Percentiles rank a stretch among this genome's conserved stretches.
Conservation (phyloP, 2,329 filamentous ascomycete genomes). For the Phoma sp. region DNA sequence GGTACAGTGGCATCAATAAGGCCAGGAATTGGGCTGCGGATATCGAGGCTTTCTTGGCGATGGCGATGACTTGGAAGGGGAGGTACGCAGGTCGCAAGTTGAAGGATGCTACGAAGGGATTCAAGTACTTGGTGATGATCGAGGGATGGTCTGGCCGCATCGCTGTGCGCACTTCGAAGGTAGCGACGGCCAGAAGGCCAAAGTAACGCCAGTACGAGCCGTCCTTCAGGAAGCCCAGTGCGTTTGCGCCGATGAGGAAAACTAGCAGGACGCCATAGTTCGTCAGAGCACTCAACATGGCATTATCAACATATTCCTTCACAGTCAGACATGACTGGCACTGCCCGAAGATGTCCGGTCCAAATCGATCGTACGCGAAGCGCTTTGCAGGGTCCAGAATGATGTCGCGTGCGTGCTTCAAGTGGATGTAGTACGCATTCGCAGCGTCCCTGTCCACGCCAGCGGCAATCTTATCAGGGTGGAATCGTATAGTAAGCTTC, state of each 20-base stretch:
- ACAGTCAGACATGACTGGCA: slow-evolving; percentile 68
- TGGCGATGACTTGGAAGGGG: slow-evolving; percentile 81
- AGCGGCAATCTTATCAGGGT: slow-evolving; percentile 79
- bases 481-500: slow-evolving; percentile 66
- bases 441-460: slow-evolving; percentile 38
- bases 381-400: slow-evolving; percentile 82
- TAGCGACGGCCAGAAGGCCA: slow-evolving; percentile 61
- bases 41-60: slow-evolving; percentile 78
- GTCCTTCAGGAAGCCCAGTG: slow-evolving; percentile 44
- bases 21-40: slow-evolving; percentile 61
- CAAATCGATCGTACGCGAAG: slow-evolving; percentile 81
- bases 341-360: slow-evolving; percentile 68
- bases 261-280: slow-evolving; percentile 41
- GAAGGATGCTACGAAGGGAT: slow-evolving; percentile 55
- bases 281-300: slow-evolving; percentile 54
- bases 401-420: slow-evolving; percentile 86
- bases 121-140: slow-evolving; percentile 56
- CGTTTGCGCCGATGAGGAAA: slow-evolving; percentile 42
- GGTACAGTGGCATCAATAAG: slow-evolving; percentile 46
- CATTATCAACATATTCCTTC: slow-evolving; percentile 75
- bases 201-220: slow-evolving; percentile 57
- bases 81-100: slow-evolving; percentile 68
- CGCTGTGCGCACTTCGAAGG: slow-evolving; percentile 65
- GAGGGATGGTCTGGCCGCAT: slow-evolving; percentile 59
- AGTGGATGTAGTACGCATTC: slow-evolving; percentile 73